Conservation (phyloP, 257 asterid genomes). For the Craterostigma plantagineum region DNA sequence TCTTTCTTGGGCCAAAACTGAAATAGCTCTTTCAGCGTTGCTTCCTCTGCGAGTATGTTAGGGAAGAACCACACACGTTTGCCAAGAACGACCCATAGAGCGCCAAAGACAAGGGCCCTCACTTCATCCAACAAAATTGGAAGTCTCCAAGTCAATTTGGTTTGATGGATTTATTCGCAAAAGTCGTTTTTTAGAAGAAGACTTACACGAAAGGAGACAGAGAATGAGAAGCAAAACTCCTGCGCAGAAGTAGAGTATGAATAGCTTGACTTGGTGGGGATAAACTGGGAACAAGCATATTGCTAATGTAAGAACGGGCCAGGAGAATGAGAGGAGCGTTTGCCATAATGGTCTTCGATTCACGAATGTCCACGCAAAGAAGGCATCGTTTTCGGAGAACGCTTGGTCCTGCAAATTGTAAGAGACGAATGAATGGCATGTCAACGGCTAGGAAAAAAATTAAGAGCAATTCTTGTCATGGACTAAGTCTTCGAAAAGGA, state of each 20-base stretch:
- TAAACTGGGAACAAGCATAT: conserved; percentile 97
- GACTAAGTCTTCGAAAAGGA: conserved; percentile 7
- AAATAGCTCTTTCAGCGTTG: conserved; percentile 86
- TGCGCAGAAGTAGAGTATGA: conserved; percentile 90
- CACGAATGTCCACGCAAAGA: conserved; percentile 91
- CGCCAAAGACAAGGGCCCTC: conserved; percentile 72
- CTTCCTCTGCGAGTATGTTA: conserved; percentile 97
- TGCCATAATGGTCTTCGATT: conserved; percentile 94
- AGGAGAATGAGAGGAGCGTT: conserved; percentile 89
- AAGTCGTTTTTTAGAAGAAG: neutral
- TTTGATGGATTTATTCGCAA: too few relatives aligned
- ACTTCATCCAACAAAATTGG: conserved; percentile 33
- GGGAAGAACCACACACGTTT: conserved; percentile 97
- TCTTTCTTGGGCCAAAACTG: conserved; percentile 99
- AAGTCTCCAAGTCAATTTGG: too few relatives aligned
- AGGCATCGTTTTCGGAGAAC: conserved; percentile 87
- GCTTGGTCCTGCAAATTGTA: conserved; percentile 65
- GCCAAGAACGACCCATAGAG: conserved; percentile 65
- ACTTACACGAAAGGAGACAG: conserved; percentile 68
- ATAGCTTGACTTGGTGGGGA: conserved; percentile 82
- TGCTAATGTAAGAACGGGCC: conserved; percentile 95
- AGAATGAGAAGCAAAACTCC: conserved; percentile 81
- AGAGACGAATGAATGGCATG: neutral
- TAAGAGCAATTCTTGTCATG: too few relatives aligned
- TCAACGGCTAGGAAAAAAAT: too few relatives aligned